These are phyloP conservation scores for Trypanosomatidae sp. DNA, from an alignment of 208 protist genomes.

Conservation along the genomic window DNA sequence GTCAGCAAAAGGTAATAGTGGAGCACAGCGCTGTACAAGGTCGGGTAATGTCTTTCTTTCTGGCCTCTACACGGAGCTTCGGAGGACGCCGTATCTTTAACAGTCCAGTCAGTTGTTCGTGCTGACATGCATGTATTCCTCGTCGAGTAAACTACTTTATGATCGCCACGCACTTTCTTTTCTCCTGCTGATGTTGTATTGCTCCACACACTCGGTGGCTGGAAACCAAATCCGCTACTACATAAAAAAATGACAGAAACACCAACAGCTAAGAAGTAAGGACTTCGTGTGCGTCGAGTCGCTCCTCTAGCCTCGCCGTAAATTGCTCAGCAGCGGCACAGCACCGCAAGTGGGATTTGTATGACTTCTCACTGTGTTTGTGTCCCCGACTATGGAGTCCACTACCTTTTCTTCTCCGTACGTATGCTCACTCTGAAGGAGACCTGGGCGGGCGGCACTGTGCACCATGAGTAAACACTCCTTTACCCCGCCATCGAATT, in stretches of 20 bases:
- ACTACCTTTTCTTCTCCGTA: not conserved
- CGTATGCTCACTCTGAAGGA: slow-evolving; percentile 5
- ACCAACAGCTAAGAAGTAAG: not conserved
- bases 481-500: slow-evolving; percentile 62
- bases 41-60: not conserved
- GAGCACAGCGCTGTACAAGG: not conserved
- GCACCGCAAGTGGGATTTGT: not conserved
- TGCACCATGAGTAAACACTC: slow-evolving; percentile 14
- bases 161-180: not conserved
- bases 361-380: not conserved
- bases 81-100: not conserved
- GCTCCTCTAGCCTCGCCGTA: not conserved
- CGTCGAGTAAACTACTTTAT: not conserved
- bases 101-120: not conserved
- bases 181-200: not conserved
- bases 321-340: too few relatives aligned
- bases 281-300: not conserved
- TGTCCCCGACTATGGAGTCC: not conserved
- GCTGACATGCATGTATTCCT: not conserved
- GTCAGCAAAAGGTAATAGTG: not conserved
- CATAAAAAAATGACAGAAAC: not conserved
- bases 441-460: not conserved
- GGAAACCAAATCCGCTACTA: not conserved
- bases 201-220: not conserved
- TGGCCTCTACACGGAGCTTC: not conserved